A percentile compares a stretch with the other conserved stretches of the same genome.
Conservation (phyloP, 768 basidiomycete species). For the Mycena venus region DNA sequence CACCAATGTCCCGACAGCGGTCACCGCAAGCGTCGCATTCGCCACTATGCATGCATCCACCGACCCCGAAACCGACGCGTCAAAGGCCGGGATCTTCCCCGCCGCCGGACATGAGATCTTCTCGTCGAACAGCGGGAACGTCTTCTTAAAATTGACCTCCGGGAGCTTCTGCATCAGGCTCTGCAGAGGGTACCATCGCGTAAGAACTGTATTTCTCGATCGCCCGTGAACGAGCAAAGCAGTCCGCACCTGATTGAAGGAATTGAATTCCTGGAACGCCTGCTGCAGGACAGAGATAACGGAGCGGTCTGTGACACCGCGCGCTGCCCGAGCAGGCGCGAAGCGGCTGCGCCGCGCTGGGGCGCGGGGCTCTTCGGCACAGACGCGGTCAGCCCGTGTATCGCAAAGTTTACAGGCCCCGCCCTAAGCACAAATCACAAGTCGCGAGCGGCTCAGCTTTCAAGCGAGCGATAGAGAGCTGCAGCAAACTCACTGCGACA, state of each 20-base stretch:
- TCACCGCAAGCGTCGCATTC: conserved; percentile 32
- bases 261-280: conserved; percentile 36
- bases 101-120: conserved; percentile 34
- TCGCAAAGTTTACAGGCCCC: conserved; percentile 48
- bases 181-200: not conserved
- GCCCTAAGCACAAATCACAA: conserved; percentile 27
- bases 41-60: conserved; percentile 42
- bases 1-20: conserved; percentile 43
- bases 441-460: no score
- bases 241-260: conserved; percentile 29
- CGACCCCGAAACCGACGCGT: conserved; percentile 31
- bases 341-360: conserved; percentile 25
- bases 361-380: conserved; percentile 16
- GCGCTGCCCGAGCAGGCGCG: not conserved
- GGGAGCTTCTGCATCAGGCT: conserved; percentile 27
- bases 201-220: not conserved
- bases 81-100: conserved; percentile 32
- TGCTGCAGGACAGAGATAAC: conserved; percentile 33
- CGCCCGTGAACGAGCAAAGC: not conserved
- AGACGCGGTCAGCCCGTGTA: conserved; percentile 35
- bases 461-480: not conserved
- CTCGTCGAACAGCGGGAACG: conserved; percentile 39
- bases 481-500: conserved; percentile 34
- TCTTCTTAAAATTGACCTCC: conserved; percentile 37
- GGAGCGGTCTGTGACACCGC: conserved; percentile 20